Percentiles rank a stretch among this genome's conserved stretches.
Conservation (phyloP, 2,329 filamentous ascomycete genomes). For the Fusarium graminum region DNA sequence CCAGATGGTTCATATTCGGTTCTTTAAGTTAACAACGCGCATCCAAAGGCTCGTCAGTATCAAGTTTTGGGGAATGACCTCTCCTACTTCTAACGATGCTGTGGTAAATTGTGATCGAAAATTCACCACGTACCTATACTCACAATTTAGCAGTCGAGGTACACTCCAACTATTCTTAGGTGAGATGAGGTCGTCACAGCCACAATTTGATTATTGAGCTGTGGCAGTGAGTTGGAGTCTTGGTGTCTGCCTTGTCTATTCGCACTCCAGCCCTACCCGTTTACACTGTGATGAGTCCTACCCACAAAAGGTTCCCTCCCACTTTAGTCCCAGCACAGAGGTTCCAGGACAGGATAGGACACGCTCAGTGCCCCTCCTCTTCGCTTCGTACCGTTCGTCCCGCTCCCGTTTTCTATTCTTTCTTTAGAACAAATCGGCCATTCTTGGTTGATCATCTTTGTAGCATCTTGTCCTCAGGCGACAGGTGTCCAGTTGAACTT, state of each 20-base stretch:
- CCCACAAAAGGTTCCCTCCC: constrained; percentile 30
- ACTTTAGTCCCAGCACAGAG: constrained; percentile 1
- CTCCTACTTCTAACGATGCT: constrained; percentile 14
- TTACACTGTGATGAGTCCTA: constrained; percentile 18
- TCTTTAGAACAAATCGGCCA: constrained; percentile 20
- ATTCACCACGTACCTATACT: background rate
- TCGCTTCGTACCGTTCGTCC: constrained; percentile 49
- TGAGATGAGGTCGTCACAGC: constrained; percentile 26
- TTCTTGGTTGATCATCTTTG: constrained; percentile 16
- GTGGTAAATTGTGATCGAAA: constrained; percentile 2
- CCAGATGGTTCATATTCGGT: constrained; percentile 13
- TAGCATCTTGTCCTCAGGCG: constrained; percentile 17
- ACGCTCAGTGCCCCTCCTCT: constrained; percentile 22
- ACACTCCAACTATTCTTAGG: constrained; percentile 20
- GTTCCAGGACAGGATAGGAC: constrained; percentile 12
- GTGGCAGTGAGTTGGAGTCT: constrained; percentile 23
- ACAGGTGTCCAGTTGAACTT: constrained; percentile 27
- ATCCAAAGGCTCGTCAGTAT: constrained; percentile 21
- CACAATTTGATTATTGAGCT: constrained; percentile 17
- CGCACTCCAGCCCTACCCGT: constrained; percentile 40
- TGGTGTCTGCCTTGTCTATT: constrained; percentile 30
- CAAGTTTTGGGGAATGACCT: constrained; percentile 4
- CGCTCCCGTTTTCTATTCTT: constrained; percentile 38
- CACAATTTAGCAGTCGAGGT: constrained; percentile 19
- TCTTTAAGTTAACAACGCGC: constrained; percentile 32